These are phyloP conservation scores for Camillea tinctor DNA, from an alignment of 2,329 filamentous ascomycete species.

Conservation along the genomic window DNA sequence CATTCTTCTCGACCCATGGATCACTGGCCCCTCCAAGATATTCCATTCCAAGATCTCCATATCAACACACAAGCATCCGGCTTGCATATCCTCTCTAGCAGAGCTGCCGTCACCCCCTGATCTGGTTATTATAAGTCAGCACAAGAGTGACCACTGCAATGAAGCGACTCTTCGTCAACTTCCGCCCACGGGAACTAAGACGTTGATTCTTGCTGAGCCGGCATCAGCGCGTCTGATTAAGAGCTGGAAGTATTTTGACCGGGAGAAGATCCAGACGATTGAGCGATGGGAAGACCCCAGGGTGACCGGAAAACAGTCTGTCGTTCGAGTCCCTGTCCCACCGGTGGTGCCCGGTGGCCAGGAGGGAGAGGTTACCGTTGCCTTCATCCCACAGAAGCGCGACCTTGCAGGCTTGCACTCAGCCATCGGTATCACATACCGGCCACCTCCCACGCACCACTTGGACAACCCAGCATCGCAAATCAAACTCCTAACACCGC, in stretches of 20 bases:
- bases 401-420: constrained; percentile 63
- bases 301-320: constrained; percentile 31
- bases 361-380: constrained; percentile 68
- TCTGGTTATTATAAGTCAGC: constrained; percentile 46
- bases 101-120: constrained; percentile 44
- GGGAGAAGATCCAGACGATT: constrained; percentile 44
- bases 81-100: constrained; percentile 54
- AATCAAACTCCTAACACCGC: constrained; percentile 28
- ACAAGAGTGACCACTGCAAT: constrained; percentile 66
- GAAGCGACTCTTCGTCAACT: constrained; percentile 66
- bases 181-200: constrained; percentile 49
- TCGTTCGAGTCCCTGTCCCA: constrained; percentile 51
- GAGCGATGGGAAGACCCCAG: constrained; percentile 46
- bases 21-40: constrained; percentile 59
- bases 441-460: constrained; percentile 46
- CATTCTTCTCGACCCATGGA: constrained; percentile 72
- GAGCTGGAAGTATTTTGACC: constrained; percentile 67
- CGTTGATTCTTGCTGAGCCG: constrained; percentile 65
- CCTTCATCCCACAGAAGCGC: constrained; percentile 60
- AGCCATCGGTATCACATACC: constrained; percentile 71
- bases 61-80: constrained; percentile 52
- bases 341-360: constrained; percentile 50
- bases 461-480: constrained; percentile 7
- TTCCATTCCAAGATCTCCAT: constrained; percentile 61
- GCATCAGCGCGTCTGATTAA: constrained; percentile 63